A percentile compares a stretch with the other conserved stretches of the same genome.
These are phyloP conservation scores for Phytophthora crassamura DNA, from an alignment of 352 stramenopile species.

Conservation along the genomic window DNA sequence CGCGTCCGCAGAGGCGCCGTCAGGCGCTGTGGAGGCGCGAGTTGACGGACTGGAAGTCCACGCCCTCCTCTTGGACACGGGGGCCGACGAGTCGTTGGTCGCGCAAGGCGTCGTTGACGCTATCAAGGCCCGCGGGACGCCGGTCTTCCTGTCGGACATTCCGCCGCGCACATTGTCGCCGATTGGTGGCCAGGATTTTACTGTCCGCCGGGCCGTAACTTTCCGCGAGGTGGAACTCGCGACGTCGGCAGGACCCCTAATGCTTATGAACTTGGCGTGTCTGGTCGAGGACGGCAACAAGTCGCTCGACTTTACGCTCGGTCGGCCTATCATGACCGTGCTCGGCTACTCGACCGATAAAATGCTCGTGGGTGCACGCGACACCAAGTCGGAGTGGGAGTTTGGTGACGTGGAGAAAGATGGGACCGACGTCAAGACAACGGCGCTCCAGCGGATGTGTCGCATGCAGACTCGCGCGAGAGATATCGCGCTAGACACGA, in stretches of 20 bases:
- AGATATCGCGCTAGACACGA: too few species aligned
- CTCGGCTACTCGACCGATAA: slow-evolving; percentile 18
- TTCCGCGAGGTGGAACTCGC: slow-evolving; percentile 8
- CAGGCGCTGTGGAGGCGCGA: background rate
- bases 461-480: too few species aligned
- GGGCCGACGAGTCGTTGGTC: slow-evolving; percentile 11
- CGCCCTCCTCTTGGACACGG: slow-evolving; percentile 1
- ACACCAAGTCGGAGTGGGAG: background rate
- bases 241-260: slow-evolving; percentile 14
- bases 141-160: background rate
- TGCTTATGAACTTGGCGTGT: slow-evolving; percentile 10
- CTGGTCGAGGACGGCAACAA: slow-evolving; percentile 8
- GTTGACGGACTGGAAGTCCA: background rate
- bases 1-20: too few species aligned
- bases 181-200: background rate
- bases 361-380: slow-evolving; percentile 1
- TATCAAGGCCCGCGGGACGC: background rate
- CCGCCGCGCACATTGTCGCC: too few species aligned
- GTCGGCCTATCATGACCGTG: slow-evolving; percentile 19
- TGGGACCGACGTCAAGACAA: background rate
- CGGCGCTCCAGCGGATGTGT: background rate
- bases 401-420: background rate
- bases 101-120: slow-evolving; percentile 10
- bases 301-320: background rate
- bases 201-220: background rate